phyloP scores from a whole-genome alignment of 306 rosid genomes.

The Cucumis hystrix region DNA sequence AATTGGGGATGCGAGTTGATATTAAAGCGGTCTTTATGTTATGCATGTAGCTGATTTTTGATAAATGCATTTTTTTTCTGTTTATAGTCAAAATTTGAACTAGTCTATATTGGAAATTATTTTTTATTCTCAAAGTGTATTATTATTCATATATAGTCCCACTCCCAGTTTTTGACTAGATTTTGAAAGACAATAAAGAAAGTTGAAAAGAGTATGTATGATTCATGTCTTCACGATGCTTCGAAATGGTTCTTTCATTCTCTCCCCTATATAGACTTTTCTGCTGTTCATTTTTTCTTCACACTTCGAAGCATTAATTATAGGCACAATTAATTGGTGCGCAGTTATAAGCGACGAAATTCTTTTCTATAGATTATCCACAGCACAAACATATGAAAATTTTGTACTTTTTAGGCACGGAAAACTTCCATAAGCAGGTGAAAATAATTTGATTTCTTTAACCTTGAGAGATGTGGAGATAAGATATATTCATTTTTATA shows the following conservation, averaged over 20 bases:
- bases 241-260: not conserved
- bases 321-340: not conserved
- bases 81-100: not conserved
- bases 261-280: not conserved
- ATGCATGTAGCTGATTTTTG: slow-evolving; percentile 33
- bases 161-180: slow-evolving; percentile 21
- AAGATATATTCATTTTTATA: too few relatives aligned
- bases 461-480: too few relatives aligned
- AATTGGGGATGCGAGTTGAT: slow-evolving; percentile 16
- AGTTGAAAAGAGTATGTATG: not conserved
- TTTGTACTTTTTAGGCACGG: too few relatives aligned
- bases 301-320: not conserved
- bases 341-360: not conserved
- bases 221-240: not conserved
- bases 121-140: slow-evolving; percentile 21
- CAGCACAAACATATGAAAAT: too few relatives aligned
- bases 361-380: not conserved
- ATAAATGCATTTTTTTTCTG: slow-evolving; percentile 10
- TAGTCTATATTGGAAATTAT: slow-evolving; percentile 9
- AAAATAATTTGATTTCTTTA: too few relatives aligned
- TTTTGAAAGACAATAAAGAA: slow-evolving; percentile 34
- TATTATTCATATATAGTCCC: slow-evolving; percentile 29
- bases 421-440: too few relatives aligned
- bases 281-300: not conserved
- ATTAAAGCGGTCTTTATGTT: slow-evolving; percentile 35